These are phyloP conservation scores for Styphnolobium japonicum DNA, from an alignment of 306 rosid genomes.

Conservation along the genomic window DNA sequence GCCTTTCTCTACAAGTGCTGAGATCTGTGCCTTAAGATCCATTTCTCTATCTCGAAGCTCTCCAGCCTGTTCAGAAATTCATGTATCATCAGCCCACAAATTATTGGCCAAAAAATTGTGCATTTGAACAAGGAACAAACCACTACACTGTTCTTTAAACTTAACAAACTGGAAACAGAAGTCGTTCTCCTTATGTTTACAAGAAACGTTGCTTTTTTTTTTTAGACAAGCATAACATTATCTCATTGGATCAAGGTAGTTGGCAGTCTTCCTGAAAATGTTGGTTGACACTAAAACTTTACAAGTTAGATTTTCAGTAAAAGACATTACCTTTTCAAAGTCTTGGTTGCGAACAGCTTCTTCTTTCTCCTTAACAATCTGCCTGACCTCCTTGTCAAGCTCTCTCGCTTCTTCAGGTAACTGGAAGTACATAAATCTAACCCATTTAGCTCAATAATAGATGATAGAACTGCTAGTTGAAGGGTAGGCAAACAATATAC, in stretches of 20 bases:
- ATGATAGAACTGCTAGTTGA: neutral
- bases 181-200: neutral
- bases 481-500: slow-evolving; percentile 33
- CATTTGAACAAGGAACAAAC: neutral
- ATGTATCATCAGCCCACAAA: slow-evolving; percentile 9
- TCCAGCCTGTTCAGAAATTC: slow-evolving; percentile 68
- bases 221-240: neutral
- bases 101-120: neutral
- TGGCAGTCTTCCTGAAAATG: slow-evolving; percentile 7
- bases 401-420: slow-evolving; percentile 95
- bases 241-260: neutral
- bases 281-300: neutral
- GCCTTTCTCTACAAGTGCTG: slow-evolving; percentile 87
- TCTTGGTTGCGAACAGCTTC: slow-evolving; percentile 96
- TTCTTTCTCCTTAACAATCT: slow-evolving; percentile 89
- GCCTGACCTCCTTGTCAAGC: slow-evolving; percentile 89
- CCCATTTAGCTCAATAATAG: slow-evolving; percentile 23
- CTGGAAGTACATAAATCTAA: slow-evolving; percentile 40
- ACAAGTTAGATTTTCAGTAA: neutral
- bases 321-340: slow-evolving; percentile 77
- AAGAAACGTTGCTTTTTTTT: neutral
- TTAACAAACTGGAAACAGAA: slow-evolving; percentile 7
- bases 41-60: slow-evolving; percentile 93
- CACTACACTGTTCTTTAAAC: neutral
- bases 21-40: slow-evolving; percentile 91